Evolutionary conservation across 306 rosid genomes (phyloP), one percentile per base, ranked within the genome.

Genomic region (Citrullus colocynthis): DNA sequence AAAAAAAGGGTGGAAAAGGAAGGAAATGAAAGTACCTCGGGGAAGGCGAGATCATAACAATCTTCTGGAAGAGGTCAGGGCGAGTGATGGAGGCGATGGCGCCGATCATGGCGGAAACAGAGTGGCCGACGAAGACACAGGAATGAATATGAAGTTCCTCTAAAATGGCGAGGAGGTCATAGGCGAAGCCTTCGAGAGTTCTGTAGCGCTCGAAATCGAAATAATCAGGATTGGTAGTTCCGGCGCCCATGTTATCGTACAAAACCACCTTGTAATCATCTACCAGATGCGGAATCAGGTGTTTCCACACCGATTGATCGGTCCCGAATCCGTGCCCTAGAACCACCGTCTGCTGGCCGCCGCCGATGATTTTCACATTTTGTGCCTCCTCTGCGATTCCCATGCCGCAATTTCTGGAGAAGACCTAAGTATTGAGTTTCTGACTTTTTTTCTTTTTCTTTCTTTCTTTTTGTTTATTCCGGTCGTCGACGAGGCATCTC

Each of bases 271-370:
- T 83, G 80, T 83, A 86, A 74, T 89, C 89, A 14, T 88, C 85
- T 16, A 89, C 59, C 12, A 93, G 79, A 76, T 88, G 89, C 8
- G 96, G 96, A 13, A 87, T 82, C 5, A 89, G 86, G 84, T 93
- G 91, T 75, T 89, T 93, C 96, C 98, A 93, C 12, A 89, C 85
- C 0, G 98, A 93, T 30, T 93, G 98, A 24, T 93, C 98, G 1
- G 98, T 91, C 17, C 98, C 98, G 37, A 91, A 89, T 28, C 98
- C 98, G 20, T 91, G 96, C 52, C 88, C 98, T 1, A 93, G 83
- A 32, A 91, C 88, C 18, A 89, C 62, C 28, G 32, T 18, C 66
- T 74, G 87, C 0, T 79, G 45, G 2, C 93, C 92, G 6, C 80
- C 80, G 16, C 98, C 96, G 37, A 91, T 4, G 8, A 91, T 72